Conservation (phyloP, 2,329 filamentous ascomycete genomes). For the Talaromyces sp. region DNA sequence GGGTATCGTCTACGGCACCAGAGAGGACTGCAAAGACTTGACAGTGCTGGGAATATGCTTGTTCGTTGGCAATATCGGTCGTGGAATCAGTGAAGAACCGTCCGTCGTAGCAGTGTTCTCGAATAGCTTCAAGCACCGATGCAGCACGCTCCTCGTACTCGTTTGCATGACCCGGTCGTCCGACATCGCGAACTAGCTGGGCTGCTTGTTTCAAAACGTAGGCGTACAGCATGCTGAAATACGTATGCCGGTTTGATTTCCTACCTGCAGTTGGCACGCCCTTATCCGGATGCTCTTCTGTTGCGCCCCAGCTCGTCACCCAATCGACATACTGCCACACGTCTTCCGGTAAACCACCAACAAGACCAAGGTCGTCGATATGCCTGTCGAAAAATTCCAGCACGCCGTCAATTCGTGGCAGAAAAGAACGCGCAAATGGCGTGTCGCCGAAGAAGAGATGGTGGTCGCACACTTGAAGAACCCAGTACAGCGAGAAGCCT, state of each 20-base stretch:
- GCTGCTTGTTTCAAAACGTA: conserved; percentile 32
- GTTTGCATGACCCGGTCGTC: neutral
- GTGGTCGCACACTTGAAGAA: conserved; percentile 27
- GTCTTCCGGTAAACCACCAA: conserved; percentile 19
- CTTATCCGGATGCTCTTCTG: conserved; percentile 27
- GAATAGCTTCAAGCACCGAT: conserved; percentile 17
- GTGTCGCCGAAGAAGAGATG: conserved; percentile 26
- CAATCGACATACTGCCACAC: conserved; percentile 33
- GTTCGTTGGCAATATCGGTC: conserved; percentile 19
- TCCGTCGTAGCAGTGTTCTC: conserved; percentile 25
- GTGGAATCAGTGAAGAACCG: conserved; percentile 29
- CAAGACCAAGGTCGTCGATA: conserved; percentile 17
- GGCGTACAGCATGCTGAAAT: conserved; percentile 38
- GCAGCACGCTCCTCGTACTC: conserved; percentile 15
- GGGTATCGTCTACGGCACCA: conserved; percentile 13
- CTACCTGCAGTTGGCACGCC: conserved; percentile 37
- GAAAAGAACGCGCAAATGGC: conserved; percentile 17
- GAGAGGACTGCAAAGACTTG: conserved; percentile 28
- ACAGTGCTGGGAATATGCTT: conserved; percentile 24
- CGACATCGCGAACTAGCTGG: conserved; percentile 18
- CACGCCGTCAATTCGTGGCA: conserved; percentile 16
- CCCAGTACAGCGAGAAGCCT: conserved; percentile 29
- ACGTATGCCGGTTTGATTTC: conserved; percentile 34
- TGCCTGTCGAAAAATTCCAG: neutral
- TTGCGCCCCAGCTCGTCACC: conserved; percentile 27